Base-by-base conservation (phyloP, 305 asterid genomes). In the Fraxinus floribunda region DNA sequence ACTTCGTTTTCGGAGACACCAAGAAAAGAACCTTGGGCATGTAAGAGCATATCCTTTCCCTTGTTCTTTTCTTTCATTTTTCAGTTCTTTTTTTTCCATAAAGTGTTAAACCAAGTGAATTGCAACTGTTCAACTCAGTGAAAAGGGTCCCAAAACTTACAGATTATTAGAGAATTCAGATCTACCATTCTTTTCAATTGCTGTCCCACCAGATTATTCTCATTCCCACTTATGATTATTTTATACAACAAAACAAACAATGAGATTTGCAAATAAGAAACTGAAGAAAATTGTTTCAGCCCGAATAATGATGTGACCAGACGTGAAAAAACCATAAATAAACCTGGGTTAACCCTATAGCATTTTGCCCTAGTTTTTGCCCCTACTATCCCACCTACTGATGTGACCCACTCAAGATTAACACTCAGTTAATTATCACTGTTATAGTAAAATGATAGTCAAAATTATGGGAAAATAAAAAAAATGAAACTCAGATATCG, bases 391-490 rank as follows among this genome's bases (percentile, higher is more conserved):
- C 91, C 91, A 91, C 93, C 93, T 92, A 94, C 87, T 92, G 95
- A 94, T 89, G 95, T 92, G 95, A 92, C 98, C 92, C 90, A 87
- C 93, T 88, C 46, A 75, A 88, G 89, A 86, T 88, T 80, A 86
- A 90, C 93, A 85, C 73, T 81, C 91, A 93, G 94, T 89, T 83
- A 85, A 84, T 39, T 20, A 6, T 74, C 82, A 77, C 79, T 55
- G 32, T 57, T 64, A 18, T 35, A 66, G 85, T 66, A 39, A 86
- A 83, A 79, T 24, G 9, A 80, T 30, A 16, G 46, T 26, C 34
- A 79, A n/a, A 22, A 73, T 70, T 68, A 39, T 64, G 85, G 89
- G 75, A 78, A 78, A 84, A 60, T 16, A 1, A 57, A 26, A 29
- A 78, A 84, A 55, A 55, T 30, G 3, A 79, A 80, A 85, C 90